phyloP scores from a whole-genome alignment of 345 rosid genomes.

The Balakata baccata region DNA sequence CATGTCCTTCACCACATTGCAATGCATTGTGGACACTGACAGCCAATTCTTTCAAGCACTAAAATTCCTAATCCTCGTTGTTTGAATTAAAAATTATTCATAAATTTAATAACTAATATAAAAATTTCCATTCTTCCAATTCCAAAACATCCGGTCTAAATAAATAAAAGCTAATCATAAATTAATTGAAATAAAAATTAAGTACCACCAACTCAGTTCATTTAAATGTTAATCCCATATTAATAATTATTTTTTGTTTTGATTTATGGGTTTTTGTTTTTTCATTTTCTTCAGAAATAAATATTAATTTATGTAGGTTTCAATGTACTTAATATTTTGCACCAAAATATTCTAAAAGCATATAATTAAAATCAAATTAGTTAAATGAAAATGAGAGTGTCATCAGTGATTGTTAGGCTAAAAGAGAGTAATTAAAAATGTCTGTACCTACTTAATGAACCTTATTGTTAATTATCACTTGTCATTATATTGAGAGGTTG shows the following conservation, averaged over 20 bases:
- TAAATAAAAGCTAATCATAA: too few species aligned
- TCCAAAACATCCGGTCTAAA: not conserved
- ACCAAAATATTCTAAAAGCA: too few species aligned
- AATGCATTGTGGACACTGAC: constrained; percentile 2
- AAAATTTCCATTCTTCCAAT: not conserved
- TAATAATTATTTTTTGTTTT: too few species aligned
- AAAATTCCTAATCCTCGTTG: not conserved
- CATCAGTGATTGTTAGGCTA: constrained; percentile 18
- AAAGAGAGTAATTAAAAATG: constrained; percentile 17
- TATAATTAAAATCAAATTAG: not conserved
- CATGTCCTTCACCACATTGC: constrained; percentile 13
- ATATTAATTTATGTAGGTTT: too few species aligned
- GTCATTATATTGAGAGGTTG: not conserved
- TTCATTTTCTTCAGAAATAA: too few species aligned
- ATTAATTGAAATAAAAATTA: too few species aligned
- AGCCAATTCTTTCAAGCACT: constrained; percentile 11
- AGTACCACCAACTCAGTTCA: too few species aligned
- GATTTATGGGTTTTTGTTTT: too few species aligned
- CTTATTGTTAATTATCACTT: constrained; percentile 9
- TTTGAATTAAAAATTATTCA: not conserved
- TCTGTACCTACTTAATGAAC: constrained; percentile 11
- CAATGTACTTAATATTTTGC: too few species aligned
- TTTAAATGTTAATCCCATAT: too few species aligned
- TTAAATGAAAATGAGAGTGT: not conserved
- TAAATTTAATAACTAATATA: not conserved